Evolutionary conservation across 2,329 filamentous ascomycete genomes (phyloP).

Genomic region (Tolypocladium sp.): DNA sequence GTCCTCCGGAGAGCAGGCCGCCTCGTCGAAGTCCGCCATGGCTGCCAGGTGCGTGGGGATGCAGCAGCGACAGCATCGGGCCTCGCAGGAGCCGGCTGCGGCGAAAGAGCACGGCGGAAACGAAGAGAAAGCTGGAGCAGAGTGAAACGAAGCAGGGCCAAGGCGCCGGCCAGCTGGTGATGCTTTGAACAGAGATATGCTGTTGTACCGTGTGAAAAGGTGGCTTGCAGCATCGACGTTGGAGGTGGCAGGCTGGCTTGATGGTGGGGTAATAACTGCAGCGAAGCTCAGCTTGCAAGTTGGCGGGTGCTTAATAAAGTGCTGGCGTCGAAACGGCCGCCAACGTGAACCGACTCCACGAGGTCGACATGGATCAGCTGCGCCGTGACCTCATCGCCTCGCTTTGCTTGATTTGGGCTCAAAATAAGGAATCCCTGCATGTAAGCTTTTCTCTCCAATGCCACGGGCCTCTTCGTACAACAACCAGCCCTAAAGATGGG

Average conservation of each 20-base stretch:
- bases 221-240: not conserved
- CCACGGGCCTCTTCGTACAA: not conserved
- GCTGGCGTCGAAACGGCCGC: not conserved
- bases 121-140: not conserved
- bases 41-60: slow-evolving; percentile 19
- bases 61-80: slow-evolving; percentile 25
- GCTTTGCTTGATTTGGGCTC: not conserved
- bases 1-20: slow-evolving; percentile 60
- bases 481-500: not conserved
- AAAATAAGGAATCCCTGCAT: not conserved
- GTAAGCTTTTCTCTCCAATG: not conserved
- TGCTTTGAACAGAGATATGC: not conserved
- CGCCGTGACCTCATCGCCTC: not conserved
- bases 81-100: not conserved
- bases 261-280: not conserved
- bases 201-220: not conserved
- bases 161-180: not conserved
- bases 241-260: not conserved
- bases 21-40: slow-evolving; percentile 53
- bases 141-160: not conserved
- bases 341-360: not conserved
- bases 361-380: not conserved
- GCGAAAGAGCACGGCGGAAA: not conserved
- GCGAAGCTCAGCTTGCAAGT: not conserved
- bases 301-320: not conserved